Conservation (phyloP, 1,284 basidiomycete species). For the Cutaneotrichosporon cutaneum region DNA sequence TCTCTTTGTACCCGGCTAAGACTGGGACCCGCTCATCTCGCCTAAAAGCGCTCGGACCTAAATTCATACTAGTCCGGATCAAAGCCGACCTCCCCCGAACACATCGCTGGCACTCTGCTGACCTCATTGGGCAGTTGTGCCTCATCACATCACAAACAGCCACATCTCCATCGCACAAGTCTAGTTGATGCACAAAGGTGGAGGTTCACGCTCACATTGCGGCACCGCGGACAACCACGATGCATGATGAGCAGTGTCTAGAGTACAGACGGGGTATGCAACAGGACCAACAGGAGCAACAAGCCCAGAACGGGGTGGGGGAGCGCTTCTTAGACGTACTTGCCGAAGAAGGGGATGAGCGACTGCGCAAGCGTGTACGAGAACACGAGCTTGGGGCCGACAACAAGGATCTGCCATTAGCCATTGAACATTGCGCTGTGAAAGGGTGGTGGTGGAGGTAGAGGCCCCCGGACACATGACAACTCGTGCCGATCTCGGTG, state of each 20-base stretch:
- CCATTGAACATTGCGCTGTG: too few relatives aligned
- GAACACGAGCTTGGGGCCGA: constrained; percentile 97
- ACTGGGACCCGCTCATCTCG: not conserved
- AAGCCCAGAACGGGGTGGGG: constrained; percentile 1
- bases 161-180: constrained; percentile 7
- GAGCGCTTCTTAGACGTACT: constrained; percentile 59
- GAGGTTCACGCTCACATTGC: too few relatives aligned
- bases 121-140: not conserved
- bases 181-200: too few relatives aligned
- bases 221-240: constrained; percentile 8
- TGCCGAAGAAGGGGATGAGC: constrained; percentile 88
- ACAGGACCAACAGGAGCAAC: constrained; percentile 11
- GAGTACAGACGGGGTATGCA: constrained; percentile 16
- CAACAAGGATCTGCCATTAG: constrained; percentile 74
- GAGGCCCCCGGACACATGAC: not conserved
- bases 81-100: constrained; percentile 10
- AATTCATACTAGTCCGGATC: not conserved
- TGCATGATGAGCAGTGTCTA: constrained; percentile 11
- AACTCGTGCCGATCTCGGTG: not conserved
- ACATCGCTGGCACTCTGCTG: not conserved
- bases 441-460: not conserved
- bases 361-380: constrained; percentile 96
- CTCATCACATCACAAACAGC: not conserved
- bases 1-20: not conserved
- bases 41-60: constrained; percentile 8